phyloP scores from a whole-genome alignment of 176 grass and related monocot species.

The Chrysopogon serrulatus region DNA sequence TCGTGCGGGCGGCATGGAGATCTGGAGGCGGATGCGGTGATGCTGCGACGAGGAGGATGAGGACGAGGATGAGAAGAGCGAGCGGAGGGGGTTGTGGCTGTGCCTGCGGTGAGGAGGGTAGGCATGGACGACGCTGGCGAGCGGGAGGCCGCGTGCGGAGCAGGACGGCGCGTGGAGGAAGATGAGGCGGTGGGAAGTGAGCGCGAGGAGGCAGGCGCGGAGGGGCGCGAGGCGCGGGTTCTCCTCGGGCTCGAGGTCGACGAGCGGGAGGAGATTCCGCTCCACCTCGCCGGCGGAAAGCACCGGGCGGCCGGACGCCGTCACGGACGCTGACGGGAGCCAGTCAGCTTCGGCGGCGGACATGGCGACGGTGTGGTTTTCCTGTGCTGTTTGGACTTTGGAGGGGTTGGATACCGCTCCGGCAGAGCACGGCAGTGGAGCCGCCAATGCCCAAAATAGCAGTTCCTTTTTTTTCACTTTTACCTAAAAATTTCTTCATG shows the following conservation, averaged over 20 bases:
- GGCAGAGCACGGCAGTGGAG: neutral
- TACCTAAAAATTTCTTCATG: too few species aligned
- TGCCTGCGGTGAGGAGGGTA: constrained; percentile 60
- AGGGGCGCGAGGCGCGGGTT: constrained; percentile 48
- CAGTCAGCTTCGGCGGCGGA: constrained; percentile 38
- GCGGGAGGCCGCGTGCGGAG: constrained; percentile 56
- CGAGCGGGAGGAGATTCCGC: constrained; percentile 66
- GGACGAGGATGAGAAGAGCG: constrained; percentile 21
- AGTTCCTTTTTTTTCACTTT: neutral
- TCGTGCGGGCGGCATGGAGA: constrained; percentile 51
- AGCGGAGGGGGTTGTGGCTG: constrained; percentile 43
- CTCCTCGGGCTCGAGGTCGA: constrained; percentile 75
- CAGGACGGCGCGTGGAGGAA: constrained; percentile 78
- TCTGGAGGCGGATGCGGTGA: constrained; percentile 64
- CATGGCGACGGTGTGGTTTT: constrained; percentile 16
- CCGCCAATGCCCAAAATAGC: too few species aligned
- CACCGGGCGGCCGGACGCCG: constrained; percentile 70
- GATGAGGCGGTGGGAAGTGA: constrained; percentile 88
- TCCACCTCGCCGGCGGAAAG: constrained; percentile 73
- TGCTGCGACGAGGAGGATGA: constrained; percentile 38
- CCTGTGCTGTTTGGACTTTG: neutral
- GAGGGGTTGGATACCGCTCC: neutral
- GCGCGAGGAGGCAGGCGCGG: constrained; percentile 68
- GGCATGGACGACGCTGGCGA: constrained; percentile 56
- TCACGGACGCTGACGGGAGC: constrained; percentile 58